Conservation (phyloP, 495 filamentous ascomycete genomes). For the Trypethelium eluteriae region DNA sequence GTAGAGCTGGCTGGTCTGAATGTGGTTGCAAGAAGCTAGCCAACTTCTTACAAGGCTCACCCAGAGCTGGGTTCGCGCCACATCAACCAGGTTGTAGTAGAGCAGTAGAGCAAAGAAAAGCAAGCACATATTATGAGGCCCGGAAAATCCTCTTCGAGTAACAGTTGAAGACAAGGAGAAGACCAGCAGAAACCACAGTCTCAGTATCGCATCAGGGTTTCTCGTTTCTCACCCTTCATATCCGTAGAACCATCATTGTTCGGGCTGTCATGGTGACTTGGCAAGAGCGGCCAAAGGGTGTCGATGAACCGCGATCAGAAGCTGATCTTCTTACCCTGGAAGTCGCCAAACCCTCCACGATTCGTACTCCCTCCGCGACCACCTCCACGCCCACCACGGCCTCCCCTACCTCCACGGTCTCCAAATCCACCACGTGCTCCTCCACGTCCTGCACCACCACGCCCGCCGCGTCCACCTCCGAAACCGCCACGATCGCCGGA, state of each 20-base stretch:
- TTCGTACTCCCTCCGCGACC: constrained; percentile 44
- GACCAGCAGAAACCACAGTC: background rate
- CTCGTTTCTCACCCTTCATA: background rate
- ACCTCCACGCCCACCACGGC: constrained; percentile 35
- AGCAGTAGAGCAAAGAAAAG: background rate
- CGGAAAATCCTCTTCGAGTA: background rate
- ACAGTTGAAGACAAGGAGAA: background rate
- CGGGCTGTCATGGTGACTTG: too few species aligned
- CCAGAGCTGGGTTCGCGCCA: background rate
- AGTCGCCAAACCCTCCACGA: constrained; percentile 71
- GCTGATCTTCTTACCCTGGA: constrained; percentile 85
- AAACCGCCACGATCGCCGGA: constrained; percentile 46
- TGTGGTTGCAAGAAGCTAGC: background rate
- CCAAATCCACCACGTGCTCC: constrained; percentile 47
- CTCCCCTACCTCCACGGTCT: constrained; percentile 39
- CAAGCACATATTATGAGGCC: background rate
- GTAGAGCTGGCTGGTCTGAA: background rate
- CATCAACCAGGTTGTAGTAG: background rate
- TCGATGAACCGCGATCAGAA: constrained; percentile 51
- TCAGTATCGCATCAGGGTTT: background rate
- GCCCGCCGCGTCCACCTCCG: constrained; percentile 47
- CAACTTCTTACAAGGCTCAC: background rate
- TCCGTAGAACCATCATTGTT: background rate
- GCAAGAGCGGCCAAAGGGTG: background rate
- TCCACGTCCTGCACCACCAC: constrained; percentile 46